Conservation (phyloP, 2,329 filamentous ascomycete species). For the Aureobasidium subglaciale region DNA sequence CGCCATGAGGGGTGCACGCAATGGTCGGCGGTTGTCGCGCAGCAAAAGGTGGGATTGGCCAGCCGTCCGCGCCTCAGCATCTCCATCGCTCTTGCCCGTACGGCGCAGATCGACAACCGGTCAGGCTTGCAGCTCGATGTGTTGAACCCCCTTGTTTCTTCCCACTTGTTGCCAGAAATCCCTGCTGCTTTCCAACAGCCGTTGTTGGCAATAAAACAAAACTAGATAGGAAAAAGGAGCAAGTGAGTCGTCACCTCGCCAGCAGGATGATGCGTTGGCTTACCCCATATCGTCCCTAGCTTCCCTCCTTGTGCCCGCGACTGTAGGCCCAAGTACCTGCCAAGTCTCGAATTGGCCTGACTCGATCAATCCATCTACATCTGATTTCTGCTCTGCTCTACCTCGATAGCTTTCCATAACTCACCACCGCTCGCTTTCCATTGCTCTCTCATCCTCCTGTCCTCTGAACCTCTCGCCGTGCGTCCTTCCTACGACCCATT, state of each 20-base stretch:
- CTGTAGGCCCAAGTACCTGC: slow-evolving; percentile 11
- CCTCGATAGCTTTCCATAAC: neutral
- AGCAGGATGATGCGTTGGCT: slow-evolving; percentile 12
- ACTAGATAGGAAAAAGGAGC: neutral
- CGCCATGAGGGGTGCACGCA: slow-evolving; percentile 2
- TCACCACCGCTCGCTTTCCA: neutral
- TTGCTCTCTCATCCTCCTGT: neutral
- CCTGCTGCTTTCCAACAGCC: neutral
- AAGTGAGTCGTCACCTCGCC: neutral
- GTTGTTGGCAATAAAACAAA: neutral
- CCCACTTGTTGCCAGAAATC: neutral
- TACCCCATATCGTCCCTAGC: no score
- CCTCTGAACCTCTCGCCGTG: neutral
- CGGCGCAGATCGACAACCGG: neutral
- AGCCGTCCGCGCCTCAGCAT: slow-evolving; percentile 1
- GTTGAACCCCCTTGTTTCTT: neutral
- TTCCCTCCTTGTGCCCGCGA: no score
- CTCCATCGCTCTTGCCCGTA: neutral
- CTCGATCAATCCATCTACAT: slow-evolving; percentile 4
- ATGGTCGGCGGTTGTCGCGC: slow-evolving; percentile 1
- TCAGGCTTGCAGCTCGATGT: neutral
- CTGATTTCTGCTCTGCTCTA: neutral
- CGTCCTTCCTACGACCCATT: neutral
- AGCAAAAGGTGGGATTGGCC: slow-evolving; percentile 9
- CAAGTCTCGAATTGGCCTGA: slow-evolving; percentile 8